Evolutionary conservation across 164 flowering plant genomes (phyloP).

Genomic region (Magnolia kwangsiensis): DNA sequence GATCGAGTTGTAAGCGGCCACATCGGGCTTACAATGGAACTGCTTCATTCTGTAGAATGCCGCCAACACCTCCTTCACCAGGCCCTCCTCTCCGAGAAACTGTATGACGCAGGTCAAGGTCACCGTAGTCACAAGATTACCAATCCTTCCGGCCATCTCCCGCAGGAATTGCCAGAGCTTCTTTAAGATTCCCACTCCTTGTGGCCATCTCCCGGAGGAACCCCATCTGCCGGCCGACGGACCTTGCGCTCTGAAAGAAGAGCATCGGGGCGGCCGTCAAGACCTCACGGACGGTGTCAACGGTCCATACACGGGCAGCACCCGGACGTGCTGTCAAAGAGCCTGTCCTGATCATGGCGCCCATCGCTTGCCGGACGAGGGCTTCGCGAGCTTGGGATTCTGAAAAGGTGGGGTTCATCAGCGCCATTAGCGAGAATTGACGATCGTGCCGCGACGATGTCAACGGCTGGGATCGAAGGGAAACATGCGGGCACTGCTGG

Average conservation of each 20-base stretch:
- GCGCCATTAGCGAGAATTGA: neutral
- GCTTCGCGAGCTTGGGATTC: slow-evolving; percentile 4
- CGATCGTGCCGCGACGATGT: neutral
- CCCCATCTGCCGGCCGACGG: slow-evolving; percentile 63
- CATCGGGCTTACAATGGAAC: slow-evolving; percentile 78
- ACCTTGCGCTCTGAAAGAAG: slow-evolving; percentile 63
- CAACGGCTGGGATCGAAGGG: no score
- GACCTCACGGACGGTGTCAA: slow-evolving; percentile 40
- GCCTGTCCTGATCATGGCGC: slow-evolving; percentile 46
- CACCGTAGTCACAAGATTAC: slow-evolving; percentile 43
- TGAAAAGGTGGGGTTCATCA: neutral
- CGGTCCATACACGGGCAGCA: slow-evolving; percentile 24
- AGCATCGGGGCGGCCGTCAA: slow-evolving; percentile 52
- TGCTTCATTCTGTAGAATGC: slow-evolving; percentile 73
- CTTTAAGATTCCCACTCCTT: slow-evolving; percentile 29
- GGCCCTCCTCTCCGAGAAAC: slow-evolving; percentile 81
- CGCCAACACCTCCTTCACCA: slow-evolving; percentile 66
- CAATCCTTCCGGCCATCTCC: slow-evolving; percentile 41
- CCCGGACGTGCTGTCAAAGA: slow-evolving; percentile 30
- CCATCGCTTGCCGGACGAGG: slow-evolving; percentile 41
- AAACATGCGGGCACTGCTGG: neutral
- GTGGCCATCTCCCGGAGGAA: slow-evolving; percentile 1
- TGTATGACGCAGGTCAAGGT: slow-evolving; percentile 85
- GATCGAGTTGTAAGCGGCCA: slow-evolving; percentile 63
- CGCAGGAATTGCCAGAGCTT: slow-evolving; percentile 65